These are phyloP conservation scores for Plasmodium malariae DNA, from an alignment of 169 alveolate species.

Conservation along the genomic window DNA sequence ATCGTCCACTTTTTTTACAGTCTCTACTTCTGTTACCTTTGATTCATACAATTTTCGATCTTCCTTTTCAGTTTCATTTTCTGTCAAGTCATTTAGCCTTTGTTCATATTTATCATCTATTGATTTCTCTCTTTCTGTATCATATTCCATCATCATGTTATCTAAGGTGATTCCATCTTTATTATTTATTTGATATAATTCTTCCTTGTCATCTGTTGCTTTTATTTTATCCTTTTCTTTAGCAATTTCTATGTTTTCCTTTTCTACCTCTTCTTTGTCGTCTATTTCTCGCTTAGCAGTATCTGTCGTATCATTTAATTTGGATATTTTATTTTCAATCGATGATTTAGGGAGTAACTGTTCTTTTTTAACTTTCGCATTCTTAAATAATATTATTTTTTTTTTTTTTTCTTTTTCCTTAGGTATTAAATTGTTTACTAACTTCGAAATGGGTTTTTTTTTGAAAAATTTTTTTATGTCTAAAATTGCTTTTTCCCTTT, in stretches of 20 bases:
- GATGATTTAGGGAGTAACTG: neutral
- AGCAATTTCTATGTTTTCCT: neutral
- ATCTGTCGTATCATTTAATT: conserved; percentile 6
- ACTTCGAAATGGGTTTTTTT: conserved; percentile 50
- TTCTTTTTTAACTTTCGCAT: conserved; percentile 21
- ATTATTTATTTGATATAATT: conserved; percentile 3
- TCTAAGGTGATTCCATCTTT: neutral
- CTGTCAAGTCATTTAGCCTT: neutral
- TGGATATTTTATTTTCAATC: conserved; percentile 2
- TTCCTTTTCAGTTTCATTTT: conserved; percentile 26
- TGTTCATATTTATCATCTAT: neutral
- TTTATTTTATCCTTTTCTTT: conserved; percentile 24
- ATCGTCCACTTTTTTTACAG: neutral
- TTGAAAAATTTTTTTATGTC: conserved; percentile 32
- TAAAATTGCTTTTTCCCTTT: conserved; percentile 18
- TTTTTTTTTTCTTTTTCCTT: conserved; percentile 58
- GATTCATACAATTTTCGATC: conserved; percentile 9
- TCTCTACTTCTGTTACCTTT: neutral
- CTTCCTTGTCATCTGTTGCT: conserved; percentile 17
- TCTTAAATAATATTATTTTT: conserved; percentile 26
- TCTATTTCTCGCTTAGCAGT: conserved; percentile 1
- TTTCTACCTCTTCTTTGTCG: neutral
- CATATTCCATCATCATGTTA: conserved; percentile 9
- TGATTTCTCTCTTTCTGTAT: conserved; percentile 21
- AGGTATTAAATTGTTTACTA: conserved; percentile 17